Percentiles rank a stretch among this genome's conserved stretches.
Conservation (phyloP, 139 green algal species). For the Chlamydomonas sp. region DNA sequence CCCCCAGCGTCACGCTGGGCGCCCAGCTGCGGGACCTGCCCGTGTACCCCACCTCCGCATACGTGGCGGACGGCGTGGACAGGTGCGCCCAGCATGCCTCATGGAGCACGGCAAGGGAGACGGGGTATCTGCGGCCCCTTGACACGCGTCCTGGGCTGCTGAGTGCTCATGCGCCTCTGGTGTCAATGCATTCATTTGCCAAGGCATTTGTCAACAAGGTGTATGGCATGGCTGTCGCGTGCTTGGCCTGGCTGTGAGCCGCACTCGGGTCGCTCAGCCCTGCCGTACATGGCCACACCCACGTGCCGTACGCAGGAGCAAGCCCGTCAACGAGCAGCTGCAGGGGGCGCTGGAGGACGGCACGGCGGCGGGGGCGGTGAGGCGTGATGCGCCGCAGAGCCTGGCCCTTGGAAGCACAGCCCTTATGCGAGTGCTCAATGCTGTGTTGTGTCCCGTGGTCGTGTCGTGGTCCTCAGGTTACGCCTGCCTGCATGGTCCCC, state of each 20-base stretch:
- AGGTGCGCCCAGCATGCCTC: background rate
- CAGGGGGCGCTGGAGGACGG: conserved; percentile 50
- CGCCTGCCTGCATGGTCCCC: no score
- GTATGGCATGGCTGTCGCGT: no score
- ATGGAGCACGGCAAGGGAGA: background rate
- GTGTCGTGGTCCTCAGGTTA: no score
- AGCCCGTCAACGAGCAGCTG: conserved; percentile 55
- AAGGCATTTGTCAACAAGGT: no score
- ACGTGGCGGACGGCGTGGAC: background rate
- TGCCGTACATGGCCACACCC: background rate
- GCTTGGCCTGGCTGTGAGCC: no score
- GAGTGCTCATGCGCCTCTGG: background rate
- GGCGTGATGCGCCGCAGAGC: background rate
- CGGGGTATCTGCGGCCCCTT: background rate
- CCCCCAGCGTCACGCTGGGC: conserved; percentile 58
- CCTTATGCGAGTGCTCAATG: no score
- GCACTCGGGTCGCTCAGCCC: no score
- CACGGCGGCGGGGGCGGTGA: conserved; percentile 49
- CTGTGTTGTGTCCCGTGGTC: no score
- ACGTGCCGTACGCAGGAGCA: background rate
- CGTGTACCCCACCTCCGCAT: conserved; percentile 55
- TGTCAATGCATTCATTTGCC: background rate
- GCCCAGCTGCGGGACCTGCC: conserved; percentile 62
- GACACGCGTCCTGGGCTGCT: background rate
- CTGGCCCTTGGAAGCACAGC: no score